Conservation (phyloP, 495 filamentous ascomycete genomes). For the Oleoguttula mirabilis region DNA sequence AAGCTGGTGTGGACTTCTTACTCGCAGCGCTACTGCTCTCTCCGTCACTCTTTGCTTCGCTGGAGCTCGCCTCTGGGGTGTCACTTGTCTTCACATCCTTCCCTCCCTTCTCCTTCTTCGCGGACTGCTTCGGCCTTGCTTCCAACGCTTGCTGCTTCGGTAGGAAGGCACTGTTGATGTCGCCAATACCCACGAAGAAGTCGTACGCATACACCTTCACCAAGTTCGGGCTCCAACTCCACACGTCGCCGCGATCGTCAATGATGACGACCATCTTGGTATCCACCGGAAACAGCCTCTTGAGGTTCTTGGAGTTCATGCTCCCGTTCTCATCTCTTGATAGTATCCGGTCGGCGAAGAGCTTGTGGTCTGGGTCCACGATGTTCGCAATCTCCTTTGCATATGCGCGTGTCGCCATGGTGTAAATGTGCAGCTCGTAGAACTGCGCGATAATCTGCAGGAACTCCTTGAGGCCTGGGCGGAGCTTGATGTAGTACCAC, state of each 20-base stretch:
- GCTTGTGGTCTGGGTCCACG: conserved; percentile 76
- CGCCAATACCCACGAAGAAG: conserved; percentile 95
- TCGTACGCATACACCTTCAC: conserved; percentile 93
- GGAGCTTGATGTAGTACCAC: conserved; percentile 97
- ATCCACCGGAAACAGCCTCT: conserved; percentile 88
- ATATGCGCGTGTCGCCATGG: conserved; percentile 95
- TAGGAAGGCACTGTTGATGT: conserved; percentile 96
- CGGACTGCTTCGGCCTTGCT: conserved; percentile 21
- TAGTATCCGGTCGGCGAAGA: conserved; percentile 89
- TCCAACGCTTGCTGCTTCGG: conserved; percentile 74
- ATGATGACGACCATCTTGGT: conserved; percentile 99
- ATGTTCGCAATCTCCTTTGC: conserved; percentile 83
- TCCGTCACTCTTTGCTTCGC: not conserved
- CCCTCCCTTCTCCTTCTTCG: conserved; percentile 1
- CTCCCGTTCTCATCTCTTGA: conserved; percentile 94
- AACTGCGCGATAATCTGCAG: conserved; percentile 63
- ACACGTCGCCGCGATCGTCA: conserved; percentile 95
- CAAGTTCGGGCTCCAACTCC: conserved; percentile 85
- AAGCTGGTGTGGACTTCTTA: conserved; percentile 7
- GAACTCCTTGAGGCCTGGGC: conserved; percentile 80
- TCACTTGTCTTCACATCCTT: not conserved
- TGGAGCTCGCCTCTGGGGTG: not conserved
- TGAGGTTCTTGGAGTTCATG: conserved; percentile 75
- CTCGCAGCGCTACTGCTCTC: not conserved
- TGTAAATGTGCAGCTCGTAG: conserved; percentile 96